Evolutionary conservation across 108 stramenopile genomes (phyloP).

Genomic region (Aurantiochytrium sp.): DNA sequence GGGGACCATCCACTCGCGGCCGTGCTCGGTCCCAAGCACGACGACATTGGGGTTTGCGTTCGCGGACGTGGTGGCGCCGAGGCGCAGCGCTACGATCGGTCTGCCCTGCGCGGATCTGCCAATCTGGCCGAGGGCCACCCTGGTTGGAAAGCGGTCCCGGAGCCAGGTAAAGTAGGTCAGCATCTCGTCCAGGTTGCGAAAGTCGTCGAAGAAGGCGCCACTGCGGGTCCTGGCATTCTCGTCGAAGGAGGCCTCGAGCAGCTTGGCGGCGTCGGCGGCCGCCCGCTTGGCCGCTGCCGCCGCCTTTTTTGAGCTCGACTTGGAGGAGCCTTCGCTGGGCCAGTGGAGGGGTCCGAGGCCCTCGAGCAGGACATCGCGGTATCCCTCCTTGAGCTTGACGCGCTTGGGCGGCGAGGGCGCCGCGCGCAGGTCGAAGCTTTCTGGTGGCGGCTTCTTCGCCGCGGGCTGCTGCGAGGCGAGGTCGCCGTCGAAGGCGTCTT

Average conservation of each 20-base stretch:
- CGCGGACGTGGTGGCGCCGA: not conserved
- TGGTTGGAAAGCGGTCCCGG: not conserved
- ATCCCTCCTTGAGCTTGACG: not conserved
- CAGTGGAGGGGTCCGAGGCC: not conserved
- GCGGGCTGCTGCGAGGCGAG: too few relatives aligned
- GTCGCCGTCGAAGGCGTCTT: too few relatives aligned
- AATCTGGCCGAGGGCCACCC: not conserved
- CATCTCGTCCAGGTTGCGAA: not conserved
- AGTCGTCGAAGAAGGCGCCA: not conserved
- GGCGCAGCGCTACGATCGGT: not conserved
- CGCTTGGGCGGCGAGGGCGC: not conserved
- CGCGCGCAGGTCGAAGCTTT: not conserved
- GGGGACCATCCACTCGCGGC: slow-evolving; percentile 11
- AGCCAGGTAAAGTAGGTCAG: not conserved
- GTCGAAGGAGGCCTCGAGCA: not conserved
- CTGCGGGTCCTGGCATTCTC: not conserved
- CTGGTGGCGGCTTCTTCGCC: not conserved
- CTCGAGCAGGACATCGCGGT: not conserved
- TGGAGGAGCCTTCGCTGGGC: not conserved
- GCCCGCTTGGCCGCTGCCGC: not conserved
- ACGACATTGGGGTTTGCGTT: slow-evolving; percentile 21
- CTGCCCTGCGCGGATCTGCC: not conserved
- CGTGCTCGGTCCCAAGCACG: slow-evolving; percentile 12
- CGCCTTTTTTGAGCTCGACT: not conserved
- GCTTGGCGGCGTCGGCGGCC: not conserved